Base-by-base conservation (phyloP, 2,329 filamentous ascomycete genomes). In the Aspergillus brunneoviolaceus region DNA sequence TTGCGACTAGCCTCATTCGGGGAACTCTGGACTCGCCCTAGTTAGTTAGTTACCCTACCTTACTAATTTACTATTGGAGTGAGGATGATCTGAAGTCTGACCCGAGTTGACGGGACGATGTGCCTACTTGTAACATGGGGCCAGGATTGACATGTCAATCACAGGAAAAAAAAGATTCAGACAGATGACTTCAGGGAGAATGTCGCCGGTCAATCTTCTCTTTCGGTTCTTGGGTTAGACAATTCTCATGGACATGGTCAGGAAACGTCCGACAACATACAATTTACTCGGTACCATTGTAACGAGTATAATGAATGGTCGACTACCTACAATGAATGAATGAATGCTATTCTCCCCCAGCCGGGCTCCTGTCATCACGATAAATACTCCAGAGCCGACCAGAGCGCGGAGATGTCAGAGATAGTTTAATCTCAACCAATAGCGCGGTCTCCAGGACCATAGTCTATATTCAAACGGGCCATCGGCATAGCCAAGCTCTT, bases 71-170 rank as follows among this genome's bases (percentile, higher is more conserved):
- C 6, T 45, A 19, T 5, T 59, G 54, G 51, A 57, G 50, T 54
- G 27, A 53, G 60, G 57, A 61, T 51, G 61, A 64, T 64, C 61
- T 62, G 27, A 14, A 42, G 59, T 48, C 57, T 61, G 64, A 66
- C 60, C 66, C 66, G 56, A 58, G 58, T 62, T 63, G 65, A 67
- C 61, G 66, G 66, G 62, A 66, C 65, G 53, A 52, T 53, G 58
- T 45, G 57, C 59, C 45, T 25, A 53, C 51, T 12, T 48, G 23
- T 50, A 42, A 35, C 27, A 21, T 49, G 45, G 35, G 21, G 21
- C 16, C 6, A 59, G 35, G 33, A 51, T 31, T 57, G 45, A 47
- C 47, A 48, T 29, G 42, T 33, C 48, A 49, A 57, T 39, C 49
- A 42, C 53, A 31, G 35, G 42, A 14, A 42, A 50, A 25, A 23